Evolutionary conservation across 345 rosid species (phyloP).

Genomic region (Streptanthus diversifolius): DNA sequence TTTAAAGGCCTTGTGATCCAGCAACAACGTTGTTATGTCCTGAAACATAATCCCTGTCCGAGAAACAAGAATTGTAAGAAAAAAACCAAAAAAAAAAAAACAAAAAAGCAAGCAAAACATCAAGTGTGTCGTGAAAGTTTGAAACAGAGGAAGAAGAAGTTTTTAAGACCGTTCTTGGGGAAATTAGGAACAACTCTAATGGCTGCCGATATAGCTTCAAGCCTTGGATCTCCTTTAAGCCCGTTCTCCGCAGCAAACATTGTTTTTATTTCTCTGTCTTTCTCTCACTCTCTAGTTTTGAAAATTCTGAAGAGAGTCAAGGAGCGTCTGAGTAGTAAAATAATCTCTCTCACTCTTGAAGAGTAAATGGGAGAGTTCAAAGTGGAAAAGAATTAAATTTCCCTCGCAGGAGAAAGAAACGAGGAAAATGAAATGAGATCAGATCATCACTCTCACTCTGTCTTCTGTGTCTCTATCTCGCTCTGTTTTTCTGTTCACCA

Average conservation of each 20-base stretch:
- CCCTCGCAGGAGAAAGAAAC: conserved; percentile 31
- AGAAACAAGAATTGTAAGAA: background rate
- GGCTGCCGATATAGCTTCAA: conserved; percentile 35
- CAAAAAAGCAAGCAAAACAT: background rate
- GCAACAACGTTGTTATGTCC: conserved; percentile 72
- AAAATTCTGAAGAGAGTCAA: background rate
- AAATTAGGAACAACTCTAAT: conserved; percentile 38
- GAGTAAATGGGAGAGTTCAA: conserved; percentile 25
- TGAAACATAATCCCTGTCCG: conserved; percentile 76
- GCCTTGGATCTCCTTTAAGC: conserved; percentile 39
- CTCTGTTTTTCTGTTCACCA: conserved; percentile 35
- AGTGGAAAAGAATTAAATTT: conserved; percentile 18
- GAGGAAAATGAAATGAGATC: conserved; percentile 23
- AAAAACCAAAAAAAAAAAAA: background rate
- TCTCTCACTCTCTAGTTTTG: conserved; percentile 2
- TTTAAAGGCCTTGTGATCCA: conserved; percentile 73
- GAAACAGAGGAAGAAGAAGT: background rate
- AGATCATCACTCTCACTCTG: background rate
- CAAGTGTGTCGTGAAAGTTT: background rate
- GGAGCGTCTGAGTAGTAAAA: conserved; percentile 10
- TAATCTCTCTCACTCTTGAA: background rate
- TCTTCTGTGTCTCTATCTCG: background rate
- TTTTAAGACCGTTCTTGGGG: conserved; percentile 31
- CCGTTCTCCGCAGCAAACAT: conserved; percentile 42
- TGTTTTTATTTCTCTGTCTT: conserved; percentile 14